Conservation (phyloP, 2,329 filamentous ascomycete genomes). For the Xylariaceae sp. region DNA sequence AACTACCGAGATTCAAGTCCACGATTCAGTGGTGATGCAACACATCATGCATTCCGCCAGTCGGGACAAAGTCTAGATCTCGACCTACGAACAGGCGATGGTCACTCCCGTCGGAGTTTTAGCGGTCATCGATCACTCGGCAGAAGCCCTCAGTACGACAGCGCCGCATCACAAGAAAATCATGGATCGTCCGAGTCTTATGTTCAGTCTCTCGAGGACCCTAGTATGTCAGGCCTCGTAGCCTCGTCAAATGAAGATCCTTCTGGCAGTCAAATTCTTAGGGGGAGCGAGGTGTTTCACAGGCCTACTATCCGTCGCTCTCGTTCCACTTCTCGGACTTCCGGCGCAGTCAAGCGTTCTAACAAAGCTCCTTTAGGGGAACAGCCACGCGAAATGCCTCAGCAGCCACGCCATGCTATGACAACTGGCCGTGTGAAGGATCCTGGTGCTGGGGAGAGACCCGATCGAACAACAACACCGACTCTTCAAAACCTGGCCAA, state of each 20-base stretch:
- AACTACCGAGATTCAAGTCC: slow-evolving; percentile 56
- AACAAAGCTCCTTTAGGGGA: slow-evolving; percentile 26
- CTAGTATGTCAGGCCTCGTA: slow-evolving; percentile 73
- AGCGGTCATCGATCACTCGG: slow-evolving; percentile 64
- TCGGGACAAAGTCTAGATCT: slow-evolving; percentile 60
- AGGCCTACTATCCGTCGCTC: slow-evolving; percentile 72
- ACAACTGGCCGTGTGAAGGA: slow-evolving; percentile 50
- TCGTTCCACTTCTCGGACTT: slow-evolving; percentile 46
- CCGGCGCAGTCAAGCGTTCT: slow-evolving; percentile 24
- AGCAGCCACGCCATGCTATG: slow-evolving; percentile 30
- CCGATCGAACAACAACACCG: slow-evolving; percentile 45
- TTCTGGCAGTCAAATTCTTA: slow-evolving; percentile 90
- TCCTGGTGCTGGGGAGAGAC: slow-evolving; percentile 36
- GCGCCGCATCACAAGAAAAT: slow-evolving; percentile 54
- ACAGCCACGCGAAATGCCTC: slow-evolving; percentile 26
- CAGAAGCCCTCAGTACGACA: slow-evolving; percentile 55
- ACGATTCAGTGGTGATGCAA: slow-evolving; percentile 60
- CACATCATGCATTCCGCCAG: slow-evolving; percentile 58
- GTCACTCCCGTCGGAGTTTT: slow-evolving; percentile 64
- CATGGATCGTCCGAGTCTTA: slow-evolving; percentile 77
- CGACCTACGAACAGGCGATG: slow-evolving; percentile 50
- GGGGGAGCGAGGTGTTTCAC: slow-evolving; percentile 86
- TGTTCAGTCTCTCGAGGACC: slow-evolving; percentile 74
- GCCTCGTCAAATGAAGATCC: slow-evolving; percentile 76
- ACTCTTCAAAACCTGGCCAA: slow-evolving; percentile 61